Base-by-base conservation (phyloP, 2,329 filamentous ascomycete species). In the Colletotrichum liaoningense region DNA sequence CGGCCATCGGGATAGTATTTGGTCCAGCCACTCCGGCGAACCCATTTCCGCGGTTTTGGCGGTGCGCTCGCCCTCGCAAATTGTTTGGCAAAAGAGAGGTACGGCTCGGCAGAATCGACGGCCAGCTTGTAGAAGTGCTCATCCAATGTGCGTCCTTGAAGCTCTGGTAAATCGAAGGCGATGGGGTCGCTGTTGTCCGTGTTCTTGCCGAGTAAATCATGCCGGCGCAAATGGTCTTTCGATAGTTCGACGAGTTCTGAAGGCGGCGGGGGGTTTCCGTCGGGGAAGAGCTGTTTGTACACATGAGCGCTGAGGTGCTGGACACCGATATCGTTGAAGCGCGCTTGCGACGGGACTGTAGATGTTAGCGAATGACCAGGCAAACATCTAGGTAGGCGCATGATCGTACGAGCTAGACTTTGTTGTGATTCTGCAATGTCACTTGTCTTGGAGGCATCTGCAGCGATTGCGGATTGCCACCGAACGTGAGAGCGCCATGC, bases 61-160 rank as follows among this genome's bases (percentile, higher is more conserved):
- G 91, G 83, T 83, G 93, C 81, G 84, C 90, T 81, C 80, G 88
- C 87, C 75, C 85, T 85, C 0, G 93, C 90, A 79, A 97, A 97
- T 49, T 91, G 85, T 79, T 94, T 97, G 1, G 96, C 94, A 75
- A 91, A 85, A 6, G 86, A 87, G 57, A 98, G 82, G 78, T 94
- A 98, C 0, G 97, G 96, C 77, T 98, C 94, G 5, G 95, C 94
- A 56, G 93, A 92, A 81, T 98, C 95, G 80, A 93, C 88, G 28
- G 96, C 97, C 11, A 99, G 89, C 80, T 91, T 95, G 84, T 95
- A 88, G 79, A 99, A 99, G 83, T 99, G 97, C 81, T 98, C 95
- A 81, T 99, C 97, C 12, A 99, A 86, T 0, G 93, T 94, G 35
- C 88, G 81, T 16, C 97, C 97, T 73, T 95, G 93, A 1, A 99